Conservation (phyloP, 2,329 filamentous ascomycete species). For the Arthrobotrys iridis region DNA sequence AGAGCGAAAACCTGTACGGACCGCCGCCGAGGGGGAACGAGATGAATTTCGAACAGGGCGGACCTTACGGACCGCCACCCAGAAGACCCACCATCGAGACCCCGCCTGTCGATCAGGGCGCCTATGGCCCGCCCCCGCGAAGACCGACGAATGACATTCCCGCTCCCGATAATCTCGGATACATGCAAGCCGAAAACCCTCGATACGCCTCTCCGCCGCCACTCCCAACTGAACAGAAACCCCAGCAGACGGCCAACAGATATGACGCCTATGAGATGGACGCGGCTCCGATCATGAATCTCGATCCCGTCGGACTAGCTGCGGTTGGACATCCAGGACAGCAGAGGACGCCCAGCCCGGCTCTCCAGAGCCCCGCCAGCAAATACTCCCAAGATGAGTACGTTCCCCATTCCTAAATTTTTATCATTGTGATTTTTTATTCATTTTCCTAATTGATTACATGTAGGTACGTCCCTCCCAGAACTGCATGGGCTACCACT, state of each 20-base stretch:
- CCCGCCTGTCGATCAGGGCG: conserved; percentile 33
- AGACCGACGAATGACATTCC: conserved; percentile 44
- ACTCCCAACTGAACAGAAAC: not conserved
- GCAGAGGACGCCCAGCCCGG: conserved; percentile 43
- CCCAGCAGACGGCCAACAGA: conserved; percentile 1
- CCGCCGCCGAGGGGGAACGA: conserved; percentile 40
- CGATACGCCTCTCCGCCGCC: conserved; percentile 49
- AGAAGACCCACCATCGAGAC: conserved; percentile 35
- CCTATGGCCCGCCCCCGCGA: conserved; percentile 44
- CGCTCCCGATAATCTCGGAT: conserved; percentile 23
- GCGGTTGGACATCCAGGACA: conserved; percentile 22
- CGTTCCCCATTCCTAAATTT: not conserved
- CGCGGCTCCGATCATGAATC: conserved; percentile 36
- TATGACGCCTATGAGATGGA: conserved; percentile 51
- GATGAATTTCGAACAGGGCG: conserved; percentile 23
- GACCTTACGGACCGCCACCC: conserved; percentile 32
- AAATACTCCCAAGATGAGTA: conserved; percentile 54
- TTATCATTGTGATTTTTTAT: not conserved
- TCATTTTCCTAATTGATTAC: conserved; percentile 17
- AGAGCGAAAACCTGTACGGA: conserved; percentile 49
- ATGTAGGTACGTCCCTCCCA: conserved; percentile 57
- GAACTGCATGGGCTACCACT: conserved; percentile 55
- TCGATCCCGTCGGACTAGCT: conserved; percentile 29
- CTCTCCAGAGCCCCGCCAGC: conserved; percentile 44
- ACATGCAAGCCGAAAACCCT: conserved; percentile 36